Base-by-base conservation (phyloP, 257 asterid genomes). In the Nicotiana attenuata region DNA sequence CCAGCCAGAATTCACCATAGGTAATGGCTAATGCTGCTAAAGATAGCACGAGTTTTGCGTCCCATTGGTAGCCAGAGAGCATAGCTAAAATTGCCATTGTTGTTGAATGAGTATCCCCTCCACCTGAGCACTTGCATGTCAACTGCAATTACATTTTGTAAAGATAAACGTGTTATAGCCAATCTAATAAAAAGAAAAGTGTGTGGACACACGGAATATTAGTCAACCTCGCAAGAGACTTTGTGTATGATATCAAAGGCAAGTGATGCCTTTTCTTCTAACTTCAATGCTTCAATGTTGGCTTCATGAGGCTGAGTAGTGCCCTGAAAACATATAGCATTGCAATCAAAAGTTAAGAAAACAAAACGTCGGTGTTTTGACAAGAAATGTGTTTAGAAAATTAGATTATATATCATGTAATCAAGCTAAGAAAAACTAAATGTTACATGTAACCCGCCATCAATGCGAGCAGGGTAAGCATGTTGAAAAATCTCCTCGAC, bases 1-100 rank as follows among this genome's bases (percentile, higher is more conserved):
- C 81, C 17, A 93, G 95, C 98, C 97, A 93, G 85, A 92, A 92
- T 65, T 93, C 96, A 56, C 93, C 98, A 63, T 90, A 93, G 88
- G 86, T 88, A 10, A 89, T 84, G 1, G 94, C 85, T 83, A 93
- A 92, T 3, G 97, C 81, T 15, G 97, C 88, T 28, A 93, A 20
- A 17, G 96, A 86, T 77, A 92, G 20, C 45, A 88, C 96, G 0
- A 90, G 90, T 85, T 94, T 94, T 20, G 96, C 97, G 55, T 89
- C 97, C 97, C 97, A 94, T 13, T 87, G 29, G 83, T 93, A 89
- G 90, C 83, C 84, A 10, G 97, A 88, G 7, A 94, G 89, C 84
- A 85, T 55, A 77, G 78, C 86, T 65, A 94, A 89, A 33, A 93
- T 88, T 52, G 90, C 90, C 87, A 91, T 78, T 26, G 97, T 80